phyloP scores from a whole-genome alignment of 257 asterid species.

The Solanum piurae region DNA sequence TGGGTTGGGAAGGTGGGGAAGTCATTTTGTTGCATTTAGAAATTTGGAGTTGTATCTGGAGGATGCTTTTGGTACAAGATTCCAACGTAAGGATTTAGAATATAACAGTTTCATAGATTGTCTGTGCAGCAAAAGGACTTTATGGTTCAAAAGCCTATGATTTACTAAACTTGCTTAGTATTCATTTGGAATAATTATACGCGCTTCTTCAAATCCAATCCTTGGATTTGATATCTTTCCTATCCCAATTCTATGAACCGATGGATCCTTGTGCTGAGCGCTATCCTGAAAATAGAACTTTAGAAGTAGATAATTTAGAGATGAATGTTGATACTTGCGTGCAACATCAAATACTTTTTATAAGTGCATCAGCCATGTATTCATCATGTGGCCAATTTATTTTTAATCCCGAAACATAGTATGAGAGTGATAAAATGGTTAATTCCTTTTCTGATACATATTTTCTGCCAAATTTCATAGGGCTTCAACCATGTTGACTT shows the following conservation, averaged over 20 bases:
- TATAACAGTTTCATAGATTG: neutral
- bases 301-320: neutral
- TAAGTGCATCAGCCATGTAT: neutral
- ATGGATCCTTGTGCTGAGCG: neutral
- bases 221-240: neutral
- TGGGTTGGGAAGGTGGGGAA: neutral
- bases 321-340: neutral
- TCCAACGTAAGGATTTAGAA: neutral
- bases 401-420: neutral
- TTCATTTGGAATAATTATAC: neutral
- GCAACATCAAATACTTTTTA: neutral
- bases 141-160: neutral
- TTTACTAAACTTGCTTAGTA: neutral
- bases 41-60: neutral
- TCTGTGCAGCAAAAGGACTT: neutral
- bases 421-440: neutral
- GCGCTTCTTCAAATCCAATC: neutral
- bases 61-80: neutral
- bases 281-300: neutral
- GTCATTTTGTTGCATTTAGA: neutral
- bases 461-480: neutral
- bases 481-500: neutral
- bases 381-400: neutral
- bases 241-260: neutral
- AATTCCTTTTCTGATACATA: neutral